Conservation (phyloP, 352 stramenopile genomes). For the Globisporangium irregulare region DNA sequence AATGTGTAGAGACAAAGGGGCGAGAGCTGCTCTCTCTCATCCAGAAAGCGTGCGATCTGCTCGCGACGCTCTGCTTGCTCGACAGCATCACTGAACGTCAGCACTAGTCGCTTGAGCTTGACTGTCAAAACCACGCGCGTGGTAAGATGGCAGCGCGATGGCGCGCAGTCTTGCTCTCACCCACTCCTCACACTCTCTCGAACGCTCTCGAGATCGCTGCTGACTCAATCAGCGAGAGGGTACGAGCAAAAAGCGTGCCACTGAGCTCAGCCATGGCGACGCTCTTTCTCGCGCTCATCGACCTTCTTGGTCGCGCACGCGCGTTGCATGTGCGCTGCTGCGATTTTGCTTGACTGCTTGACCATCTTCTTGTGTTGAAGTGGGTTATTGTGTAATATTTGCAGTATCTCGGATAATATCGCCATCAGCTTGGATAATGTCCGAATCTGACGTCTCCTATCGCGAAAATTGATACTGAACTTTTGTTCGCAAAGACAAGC, state of each 20-base stretch:
- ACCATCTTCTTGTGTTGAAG: too few species aligned
- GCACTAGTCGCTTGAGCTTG: not conserved
- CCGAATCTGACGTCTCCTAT: too few species aligned
- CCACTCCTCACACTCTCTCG: not conserved
- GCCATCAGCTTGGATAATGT: too few species aligned
- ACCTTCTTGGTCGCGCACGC: not conserved
- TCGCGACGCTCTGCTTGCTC: not conserved
- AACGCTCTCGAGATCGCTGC: not conserved
- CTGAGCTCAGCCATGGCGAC: not conserved
- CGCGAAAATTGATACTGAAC: too few species aligned
- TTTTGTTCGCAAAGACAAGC: not conserved
- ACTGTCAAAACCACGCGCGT: not conserved
- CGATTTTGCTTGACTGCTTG: too few species aligned
- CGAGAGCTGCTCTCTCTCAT: conserved; percentile 5
- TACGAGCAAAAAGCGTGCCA: not conserved
- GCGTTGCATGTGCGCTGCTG: too few species aligned
- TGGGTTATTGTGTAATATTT: too few species aligned
- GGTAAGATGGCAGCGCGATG: not conserved
- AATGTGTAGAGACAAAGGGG: conserved; percentile 45
- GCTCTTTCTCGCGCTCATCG: not conserved
- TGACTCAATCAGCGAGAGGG: not conserved
- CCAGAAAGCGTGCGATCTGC: conserved; percentile 24
- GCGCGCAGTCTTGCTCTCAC: not conserved
- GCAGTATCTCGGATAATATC: too few species aligned
- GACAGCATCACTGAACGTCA: not conserved